A percentile compares a stretch with the other conserved stretches of the same genome.
Conservation (phyloP, 106 monocot species). For the Iris macrosiphon region DNA sequence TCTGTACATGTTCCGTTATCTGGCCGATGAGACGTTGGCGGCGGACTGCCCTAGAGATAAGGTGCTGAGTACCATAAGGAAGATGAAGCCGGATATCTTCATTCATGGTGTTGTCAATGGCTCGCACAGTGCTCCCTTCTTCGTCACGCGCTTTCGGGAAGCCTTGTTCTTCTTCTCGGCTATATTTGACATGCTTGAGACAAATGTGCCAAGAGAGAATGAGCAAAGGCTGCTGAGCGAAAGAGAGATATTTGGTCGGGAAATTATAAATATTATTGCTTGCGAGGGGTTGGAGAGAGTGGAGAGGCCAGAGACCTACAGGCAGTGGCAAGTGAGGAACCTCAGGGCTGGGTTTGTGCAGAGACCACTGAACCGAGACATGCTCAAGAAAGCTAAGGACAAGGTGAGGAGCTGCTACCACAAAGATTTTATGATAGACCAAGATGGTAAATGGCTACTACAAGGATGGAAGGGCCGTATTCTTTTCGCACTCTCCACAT, state of each 20-base stretch:
- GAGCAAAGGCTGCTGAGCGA: constrained; percentile 32
- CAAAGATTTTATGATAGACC: constrained; percentile 41
- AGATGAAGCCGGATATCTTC: constrained; percentile 43
- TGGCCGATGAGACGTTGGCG: constrained; percentile 32
- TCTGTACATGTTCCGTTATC: constrained; percentile 22
- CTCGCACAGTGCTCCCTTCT: constrained; percentile 41
- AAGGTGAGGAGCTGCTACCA: constrained; percentile 34
- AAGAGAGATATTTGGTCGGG: constrained; percentile 27
- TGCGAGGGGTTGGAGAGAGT: constrained; percentile 50
- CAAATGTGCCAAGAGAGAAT: constrained; percentile 25
- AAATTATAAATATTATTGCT: constrained; percentile 33
- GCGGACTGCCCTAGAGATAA: constrained; percentile 42
- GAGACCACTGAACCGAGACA: constrained; percentile 11
- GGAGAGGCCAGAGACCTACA: constrained; percentile 60
- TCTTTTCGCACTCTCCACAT: constrained; percentile 32
- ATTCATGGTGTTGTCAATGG: constrained; percentile 45
- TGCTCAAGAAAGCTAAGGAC: constrained; percentile 33
- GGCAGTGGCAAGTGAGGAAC: constrained; percentile 48
- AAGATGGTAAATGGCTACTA: constrained; percentile 36
- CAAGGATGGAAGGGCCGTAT: constrained; percentile 58
- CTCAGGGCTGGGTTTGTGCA: constrained; percentile 43
- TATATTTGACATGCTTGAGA: constrained; percentile 45
- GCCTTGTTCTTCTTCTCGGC: constrained; percentile 47
- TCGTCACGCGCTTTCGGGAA: constrained; percentile 42
- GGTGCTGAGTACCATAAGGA: constrained; percentile 36